Evolutionary conservation across 768 basidiomycete species (phyloP).

Genomic region (Mrakia gelida): DNA sequence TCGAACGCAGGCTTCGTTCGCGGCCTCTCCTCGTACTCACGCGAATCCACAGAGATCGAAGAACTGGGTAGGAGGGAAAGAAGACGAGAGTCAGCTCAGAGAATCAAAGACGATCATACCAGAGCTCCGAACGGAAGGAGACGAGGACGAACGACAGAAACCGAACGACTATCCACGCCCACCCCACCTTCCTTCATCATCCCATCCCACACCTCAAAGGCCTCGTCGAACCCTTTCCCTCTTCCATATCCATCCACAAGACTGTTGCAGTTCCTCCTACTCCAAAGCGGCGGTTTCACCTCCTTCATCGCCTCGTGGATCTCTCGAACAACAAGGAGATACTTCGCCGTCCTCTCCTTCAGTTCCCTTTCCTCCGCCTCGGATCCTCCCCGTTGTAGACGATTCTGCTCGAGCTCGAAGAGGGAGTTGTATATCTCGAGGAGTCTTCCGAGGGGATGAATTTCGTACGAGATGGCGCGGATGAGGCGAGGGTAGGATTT

Average conservation of each 20-base stretch:
- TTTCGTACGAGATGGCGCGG: too few species aligned
- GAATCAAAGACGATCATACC: too few species aligned
- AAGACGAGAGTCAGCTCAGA: background rate
- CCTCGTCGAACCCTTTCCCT: too few species aligned
- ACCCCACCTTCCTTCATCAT: background rate
- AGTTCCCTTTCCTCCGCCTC: too few species aligned
- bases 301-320: conserved; percentile 1
- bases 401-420: background rate
- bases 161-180: background rate
- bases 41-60: background rate
- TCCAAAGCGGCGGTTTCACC: background rate
- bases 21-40: background rate
- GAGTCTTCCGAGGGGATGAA: too few species aligned
- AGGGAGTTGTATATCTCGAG: too few species aligned
- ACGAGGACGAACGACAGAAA: background rate
- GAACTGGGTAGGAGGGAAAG: background rate
- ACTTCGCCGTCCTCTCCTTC: background rate
- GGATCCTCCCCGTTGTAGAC: background rate
- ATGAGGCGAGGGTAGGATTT: too few species aligned
- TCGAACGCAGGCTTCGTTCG: too few species aligned
- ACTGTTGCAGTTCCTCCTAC: background rate
- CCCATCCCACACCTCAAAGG: background rate
- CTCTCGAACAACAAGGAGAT: background rate
- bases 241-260: background rate
- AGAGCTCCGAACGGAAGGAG: background rate